Percentiles rank a stretch among this genome's conserved stretches.
Conservation (phyloP, 371 early-diverging fungal genomes). For the Mucor saturninus region DNA sequence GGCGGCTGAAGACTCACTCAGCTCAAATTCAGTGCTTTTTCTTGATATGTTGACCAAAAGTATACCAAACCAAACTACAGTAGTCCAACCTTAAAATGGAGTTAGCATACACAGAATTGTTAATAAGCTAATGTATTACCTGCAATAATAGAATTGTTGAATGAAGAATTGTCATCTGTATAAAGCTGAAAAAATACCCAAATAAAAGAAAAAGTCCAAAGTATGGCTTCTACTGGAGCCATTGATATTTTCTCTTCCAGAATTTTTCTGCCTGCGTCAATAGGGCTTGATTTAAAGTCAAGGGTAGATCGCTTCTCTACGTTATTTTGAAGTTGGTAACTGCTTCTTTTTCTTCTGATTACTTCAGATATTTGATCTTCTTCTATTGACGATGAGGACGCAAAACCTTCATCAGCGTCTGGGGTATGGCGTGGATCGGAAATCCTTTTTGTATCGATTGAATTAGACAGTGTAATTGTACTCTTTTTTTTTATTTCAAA, state of each 20-base stretch:
- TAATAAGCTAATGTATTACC: conserved; percentile 5
- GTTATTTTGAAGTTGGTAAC: conserved; percentile 4
- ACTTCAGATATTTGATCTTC: conserved; percentile 45
- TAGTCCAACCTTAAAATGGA: conserved; percentile 16
- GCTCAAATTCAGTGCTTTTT: background rate
- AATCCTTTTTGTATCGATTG: background rate
- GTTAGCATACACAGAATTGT: background rate
- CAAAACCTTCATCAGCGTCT: conserved; percentile 42
- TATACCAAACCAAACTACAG: conserved; percentile 21
- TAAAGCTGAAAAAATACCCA: conserved; percentile 31
- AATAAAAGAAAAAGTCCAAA: conserved; percentile 40
- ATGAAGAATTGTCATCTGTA: background rate
- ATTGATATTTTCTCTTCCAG: conserved; percentile 16
- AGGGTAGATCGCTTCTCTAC: background rate
- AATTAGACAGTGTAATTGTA: background rate
- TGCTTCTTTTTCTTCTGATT: conserved; percentile 33
- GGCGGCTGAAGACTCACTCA: conserved; percentile 19
- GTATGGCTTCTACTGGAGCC: conserved; percentile 31
- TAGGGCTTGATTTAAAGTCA: background rate
- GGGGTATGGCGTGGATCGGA: background rate
- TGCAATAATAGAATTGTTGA: conserved; percentile 15
- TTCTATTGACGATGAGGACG: conserved; percentile 48
- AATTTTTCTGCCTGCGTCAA: conserved; percentile 8
- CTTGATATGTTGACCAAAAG: conserved; percentile 1
- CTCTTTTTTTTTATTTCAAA: too few species aligned